Percentiles rank a stretch among this genome's conserved stretches.
Evolutionary conservation across 345 rosid species (phyloP).

Genomic region (Mercurialis annua): DNA sequence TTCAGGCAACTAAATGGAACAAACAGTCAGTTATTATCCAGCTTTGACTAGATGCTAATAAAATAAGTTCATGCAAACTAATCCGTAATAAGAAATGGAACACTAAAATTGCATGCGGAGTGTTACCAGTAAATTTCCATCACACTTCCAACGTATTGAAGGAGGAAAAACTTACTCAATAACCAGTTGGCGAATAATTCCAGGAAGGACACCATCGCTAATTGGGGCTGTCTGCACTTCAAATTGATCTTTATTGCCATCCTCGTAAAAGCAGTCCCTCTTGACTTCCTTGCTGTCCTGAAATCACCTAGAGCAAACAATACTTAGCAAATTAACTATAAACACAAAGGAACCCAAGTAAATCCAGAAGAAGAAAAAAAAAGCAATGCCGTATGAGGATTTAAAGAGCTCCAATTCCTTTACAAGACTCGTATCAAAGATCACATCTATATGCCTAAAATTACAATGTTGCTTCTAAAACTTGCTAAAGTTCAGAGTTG

Average conservation of each 20-base stretch:
- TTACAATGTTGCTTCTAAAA: neutral
- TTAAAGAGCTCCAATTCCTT: neutral
- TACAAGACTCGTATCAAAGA: neutral
- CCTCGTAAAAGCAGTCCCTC: slow-evolving; percentile 14
- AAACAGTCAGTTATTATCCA: neutral
- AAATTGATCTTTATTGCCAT: slow-evolving; percentile 21
- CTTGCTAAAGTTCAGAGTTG: neutral
- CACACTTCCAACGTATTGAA: neutral
- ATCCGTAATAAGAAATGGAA: slow-evolving; percentile 2
- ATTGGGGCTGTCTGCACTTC: slow-evolving; percentile 87
- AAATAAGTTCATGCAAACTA: neutral
- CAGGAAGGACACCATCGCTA: slow-evolving; percentile 78
- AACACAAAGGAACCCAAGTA: neutral
- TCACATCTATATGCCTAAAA: neutral
- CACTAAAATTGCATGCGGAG: neutral
- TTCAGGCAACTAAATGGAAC: neutral
- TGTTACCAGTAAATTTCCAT: neutral
- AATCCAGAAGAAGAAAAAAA: too few species aligned
- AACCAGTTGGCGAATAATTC: slow-evolving; percentile 75
- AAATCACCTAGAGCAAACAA: slow-evolving; percentile 17
- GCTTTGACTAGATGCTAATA: neutral
- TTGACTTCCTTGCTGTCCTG: slow-evolving; percentile 32
- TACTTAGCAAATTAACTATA: slow-evolving; percentile 4
- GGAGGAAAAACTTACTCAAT: slow-evolving; percentile 51
- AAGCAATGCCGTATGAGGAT: neutral